Evolutionary conservation across 148 eudicot genomes (phyloP).

Genomic region (Dysphania ambrosioides): DNA sequence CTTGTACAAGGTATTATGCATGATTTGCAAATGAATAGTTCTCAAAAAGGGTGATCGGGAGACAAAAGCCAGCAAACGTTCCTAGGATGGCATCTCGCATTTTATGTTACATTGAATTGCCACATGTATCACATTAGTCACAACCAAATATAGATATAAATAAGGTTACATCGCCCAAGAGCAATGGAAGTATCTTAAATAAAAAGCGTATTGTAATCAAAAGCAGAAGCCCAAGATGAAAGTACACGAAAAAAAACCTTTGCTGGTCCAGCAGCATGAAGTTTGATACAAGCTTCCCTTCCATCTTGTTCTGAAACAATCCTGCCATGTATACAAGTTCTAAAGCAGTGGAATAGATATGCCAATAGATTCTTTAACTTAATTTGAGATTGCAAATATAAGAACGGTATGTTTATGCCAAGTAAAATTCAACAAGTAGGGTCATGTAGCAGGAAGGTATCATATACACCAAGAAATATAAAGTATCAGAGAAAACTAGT

Average conservation of each 20-base stretch:
- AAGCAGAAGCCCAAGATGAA: background rate
- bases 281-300: slow-evolving; percentile 76
- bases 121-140: background rate
- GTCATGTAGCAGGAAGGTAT: slow-evolving; percentile 6
- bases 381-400: background rate
- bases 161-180: background rate
- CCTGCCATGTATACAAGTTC: slow-evolving; percentile 34
- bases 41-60: background rate
- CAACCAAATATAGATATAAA: background rate
- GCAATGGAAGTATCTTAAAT: background rate
- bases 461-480: background rate
- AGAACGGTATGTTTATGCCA: background rate
- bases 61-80: no score
- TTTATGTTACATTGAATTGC: background rate
- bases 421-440: background rate
- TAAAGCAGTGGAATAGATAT: slow-evolving; percentile 3
- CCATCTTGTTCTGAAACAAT: slow-evolving; percentile 83
- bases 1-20: background rate
- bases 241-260: slow-evolving; percentile 46
- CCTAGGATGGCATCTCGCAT: background rate
- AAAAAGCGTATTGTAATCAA: background rate
- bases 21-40: background rate
- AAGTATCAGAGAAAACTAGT: no score
- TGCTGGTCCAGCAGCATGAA: slow-evolving; percentile 94
- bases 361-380: background rate